These are phyloP conservation scores for Tieghemostelium lacteum DNA, from an alignment of 78 protist genomes.

Conservation along the genomic window DNA sequence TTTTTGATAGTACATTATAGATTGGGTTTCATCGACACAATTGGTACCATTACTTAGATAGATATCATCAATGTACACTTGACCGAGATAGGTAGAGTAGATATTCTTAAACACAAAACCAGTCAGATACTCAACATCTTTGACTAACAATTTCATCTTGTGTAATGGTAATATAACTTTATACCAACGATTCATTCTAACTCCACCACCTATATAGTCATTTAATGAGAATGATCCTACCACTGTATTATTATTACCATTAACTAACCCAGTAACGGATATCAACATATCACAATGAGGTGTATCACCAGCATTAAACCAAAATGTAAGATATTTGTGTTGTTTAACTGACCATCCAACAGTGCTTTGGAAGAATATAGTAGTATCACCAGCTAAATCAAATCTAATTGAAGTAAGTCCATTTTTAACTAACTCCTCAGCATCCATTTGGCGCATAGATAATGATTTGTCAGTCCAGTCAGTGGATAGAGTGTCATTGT, in stretches of 20 bases:
- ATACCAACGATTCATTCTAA: constrained; percentile 11
- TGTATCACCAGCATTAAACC: constrained; percentile 38
- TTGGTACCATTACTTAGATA: constrained; percentile 29
- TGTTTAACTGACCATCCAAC: neutral
- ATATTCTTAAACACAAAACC: constrained; percentile 13
- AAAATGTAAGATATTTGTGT: constrained; percentile 33
- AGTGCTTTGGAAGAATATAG: too few species aligned
- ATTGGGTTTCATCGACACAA: neutral
- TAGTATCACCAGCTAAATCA: too few species aligned
- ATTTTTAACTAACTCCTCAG: too few species aligned
- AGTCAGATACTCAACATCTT: neutral
- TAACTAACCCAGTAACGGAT: neutral
- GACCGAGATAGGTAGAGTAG: neutral
- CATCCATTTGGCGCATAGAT: too few species aligned
- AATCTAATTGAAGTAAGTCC: too few species aligned
- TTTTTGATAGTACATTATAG: constrained; percentile 2
- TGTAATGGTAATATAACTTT: constrained; percentile 10
- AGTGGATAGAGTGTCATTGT: constrained; percentile 5
- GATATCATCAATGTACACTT: constrained; percentile 25
- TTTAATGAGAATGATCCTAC: constrained; percentile 10
- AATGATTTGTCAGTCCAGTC: too few species aligned
- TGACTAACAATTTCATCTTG: neutral
- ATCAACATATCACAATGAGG: neutral
- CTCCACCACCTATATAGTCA: constrained; percentile 20
- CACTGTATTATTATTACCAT: neutral